Base-by-base conservation (phyloP, 805 yeast genomes). In the Novakomyces olei region DNA sequence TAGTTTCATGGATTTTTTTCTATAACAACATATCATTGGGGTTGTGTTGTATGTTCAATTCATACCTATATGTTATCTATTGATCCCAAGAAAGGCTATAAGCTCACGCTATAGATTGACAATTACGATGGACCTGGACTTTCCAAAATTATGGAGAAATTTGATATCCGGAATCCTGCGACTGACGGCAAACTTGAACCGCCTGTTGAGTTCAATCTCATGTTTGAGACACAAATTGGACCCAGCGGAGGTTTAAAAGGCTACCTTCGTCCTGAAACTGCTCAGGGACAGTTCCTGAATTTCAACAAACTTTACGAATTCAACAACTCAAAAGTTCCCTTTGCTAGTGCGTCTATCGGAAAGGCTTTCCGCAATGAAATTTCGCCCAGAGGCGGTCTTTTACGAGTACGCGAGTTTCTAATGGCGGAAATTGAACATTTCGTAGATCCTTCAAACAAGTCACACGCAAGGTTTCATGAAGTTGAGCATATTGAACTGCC, bases 381-480 rank as follows among this genome's bases (percentile, higher is more conserved):
- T 49, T 80, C 95, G 31, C 99, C 99, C 46, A 74, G 98, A 57
- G 78, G 96, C 18, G 99, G 99, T 46, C 65, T 88, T 45, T 66
- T 88, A 53, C 76, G 99, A 60, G 98, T 91, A 37, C 80, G 99
- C 59, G 99, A 88, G 63, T 88, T 88, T 55, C 63, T 88, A 52
- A 88, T 88, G 98, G 99, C 96, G 37, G 99, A 88, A 65, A 83
- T 88, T 51, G 99, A 88, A 62, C 98, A 88, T 58, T 88, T 69
- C 50, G 95, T 91, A 43, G 99, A 88, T 54, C 98, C 99, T 37
- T 59, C 61, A 30, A 66, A 83, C 58, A 88, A 88, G 60, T 53
- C 62, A 19, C 98, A 88, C 57, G 63, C 72, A 29, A 71, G 73
- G 43, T 91, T 88, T 55, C 58, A 62, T 34, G 78, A 74, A 43